Conservation (phyloP, 2,329 filamentous ascomycete genomes). For the Malbranchea zuffiana region DNA sequence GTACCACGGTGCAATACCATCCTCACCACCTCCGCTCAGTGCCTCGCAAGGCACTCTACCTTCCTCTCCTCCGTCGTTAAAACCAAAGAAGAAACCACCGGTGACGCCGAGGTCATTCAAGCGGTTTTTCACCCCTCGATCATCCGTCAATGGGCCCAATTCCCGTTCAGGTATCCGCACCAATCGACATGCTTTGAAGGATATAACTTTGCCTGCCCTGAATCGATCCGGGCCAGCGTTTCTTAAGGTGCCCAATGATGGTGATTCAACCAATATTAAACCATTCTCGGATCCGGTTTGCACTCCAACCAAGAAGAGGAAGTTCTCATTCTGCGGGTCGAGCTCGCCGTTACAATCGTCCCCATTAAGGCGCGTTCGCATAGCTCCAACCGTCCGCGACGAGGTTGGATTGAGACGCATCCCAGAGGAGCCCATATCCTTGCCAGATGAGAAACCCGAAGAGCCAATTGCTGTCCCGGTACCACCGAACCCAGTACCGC, state of each 20-base stretch:
- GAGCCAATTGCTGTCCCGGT: constrained; percentile 13
- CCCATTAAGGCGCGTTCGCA: constrained; percentile 34
- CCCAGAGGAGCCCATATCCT: constrained; percentile 22
- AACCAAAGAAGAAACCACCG: constrained; percentile 36
- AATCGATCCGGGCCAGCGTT: constrained; percentile 35
- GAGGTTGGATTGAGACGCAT: constrained; percentile 15
- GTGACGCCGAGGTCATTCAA: constrained; percentile 43
- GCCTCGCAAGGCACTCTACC: constrained; percentile 24
- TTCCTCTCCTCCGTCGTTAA: constrained; percentile 35
- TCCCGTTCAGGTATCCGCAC: constrained; percentile 28
- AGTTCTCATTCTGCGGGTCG: constrained; percentile 34
- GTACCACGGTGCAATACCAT: constrained; percentile 13
- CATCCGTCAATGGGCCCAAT: constrained; percentile 27
- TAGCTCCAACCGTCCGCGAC: constrained; percentile 23
- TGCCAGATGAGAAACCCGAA: constrained; percentile 12
- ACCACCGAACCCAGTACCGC: constrained; percentile 20
- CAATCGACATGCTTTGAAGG: constrained; percentile 35
- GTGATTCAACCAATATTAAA: constrained; percentile 18
- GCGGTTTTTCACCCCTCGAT: constrained; percentile 42
- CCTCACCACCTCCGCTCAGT: constrained; percentile 14
- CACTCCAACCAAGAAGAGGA: constrained; percentile 37
- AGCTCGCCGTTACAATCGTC: constrained; percentile 41
- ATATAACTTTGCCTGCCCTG: constrained; percentile 34
- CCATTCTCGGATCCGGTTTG: constrained; percentile 23
- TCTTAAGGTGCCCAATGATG: constrained; percentile 26